Evolutionary conservation across 371 early-diverging fungal genomes (phyloP), one percentile per base, ranked within the genome.

Genomic region (Umbelopsis sp.): DNA sequence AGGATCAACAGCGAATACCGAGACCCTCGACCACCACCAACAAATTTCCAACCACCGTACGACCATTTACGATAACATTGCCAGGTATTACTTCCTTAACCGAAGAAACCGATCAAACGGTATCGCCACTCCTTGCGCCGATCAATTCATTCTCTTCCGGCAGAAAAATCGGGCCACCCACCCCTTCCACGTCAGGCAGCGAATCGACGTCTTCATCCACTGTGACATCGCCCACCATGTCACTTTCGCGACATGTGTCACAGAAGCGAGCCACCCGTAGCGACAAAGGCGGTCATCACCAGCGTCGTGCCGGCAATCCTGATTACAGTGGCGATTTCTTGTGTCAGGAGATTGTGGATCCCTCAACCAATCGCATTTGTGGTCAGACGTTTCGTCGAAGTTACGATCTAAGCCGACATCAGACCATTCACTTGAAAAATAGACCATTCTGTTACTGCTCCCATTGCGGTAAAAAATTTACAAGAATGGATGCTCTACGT

Each of bases 401-500:
- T 3, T 82, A 82, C 50, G 83, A 82, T 65, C 50, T 82, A 1
- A 79, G 79, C 37, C 71, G 83, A 2, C 83, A 82, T 67, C 80
- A 82, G 69, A 77, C 79, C 0, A 82, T 78, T 51, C 83, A 82
- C 65, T 65, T 82, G 35, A 75, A 78, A 62, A 80, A 82, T 45
- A 66, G 83, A 38, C 79, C 80, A 0, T 79, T 80, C 63, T 82
- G 76, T 51, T 76, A 76, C 44, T 82, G 83, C 44, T 65, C 75
- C 29, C 72, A 74, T 63, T 82, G 83, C 68, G 79, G 80, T 48
- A 82, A 80, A 69, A 77, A 73, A 46, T 82, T 82, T 64, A 82
- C 83, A 44, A 64, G 83, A 8, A 80, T 78, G 76, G 83, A 82
- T 75, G 83, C 83, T 3, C 46, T 82, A n/a, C 73, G 83, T 46